These are phyloP conservation scores for Peronospora destructor DNA, from an alignment of 352 stramenopile species.

Conservation along the genomic window DNA sequence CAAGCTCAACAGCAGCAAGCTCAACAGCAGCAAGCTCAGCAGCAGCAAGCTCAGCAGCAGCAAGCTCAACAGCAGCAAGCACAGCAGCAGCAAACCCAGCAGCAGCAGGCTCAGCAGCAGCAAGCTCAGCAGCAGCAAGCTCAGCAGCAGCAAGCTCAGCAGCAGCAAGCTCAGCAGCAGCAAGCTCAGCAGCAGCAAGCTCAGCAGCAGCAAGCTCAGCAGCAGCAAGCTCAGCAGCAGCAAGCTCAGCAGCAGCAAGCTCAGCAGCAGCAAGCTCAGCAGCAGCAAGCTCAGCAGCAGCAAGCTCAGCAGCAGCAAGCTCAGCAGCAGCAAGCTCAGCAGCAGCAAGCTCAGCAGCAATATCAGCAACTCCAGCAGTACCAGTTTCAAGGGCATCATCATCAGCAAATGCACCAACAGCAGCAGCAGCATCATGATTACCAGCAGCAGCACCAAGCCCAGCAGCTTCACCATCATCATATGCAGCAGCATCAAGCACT, in stretches of 20 bases:
- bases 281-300: too few species aligned
- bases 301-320: constrained; percentile 27
- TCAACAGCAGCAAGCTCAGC: constrained; percentile 42
- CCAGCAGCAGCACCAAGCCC: constrained; percentile 38
- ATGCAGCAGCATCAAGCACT: constrained; percentile 46
- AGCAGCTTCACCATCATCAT: constrained; percentile 48
- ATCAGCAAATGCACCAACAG: constrained; percentile 32
- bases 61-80: constrained; percentile 39
- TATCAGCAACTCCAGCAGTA: constrained; percentile 46
- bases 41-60: constrained; percentile 48
- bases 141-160: constrained; percentile 37
- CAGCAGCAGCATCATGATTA: constrained; percentile 26
- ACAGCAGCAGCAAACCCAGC: constrained; percentile 35
- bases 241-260: too few species aligned
- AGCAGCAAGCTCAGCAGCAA: constrained; percentile 16
- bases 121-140: constrained; percentile 34
- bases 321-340: too few species aligned
- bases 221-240: constrained; percentile 5
- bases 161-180: constrained; percentile 32
- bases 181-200: constrained; percentile 45
- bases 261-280: too few species aligned
- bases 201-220: constrained; percentile 46
- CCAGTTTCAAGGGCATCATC: constrained; percentile 46
- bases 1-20: constrained; percentile 39
- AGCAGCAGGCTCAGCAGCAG: constrained; percentile 37